Conservation (phyloP, 2,329 filamentous ascomycete genomes). For the Lasiodiplodia sp. region DNA sequence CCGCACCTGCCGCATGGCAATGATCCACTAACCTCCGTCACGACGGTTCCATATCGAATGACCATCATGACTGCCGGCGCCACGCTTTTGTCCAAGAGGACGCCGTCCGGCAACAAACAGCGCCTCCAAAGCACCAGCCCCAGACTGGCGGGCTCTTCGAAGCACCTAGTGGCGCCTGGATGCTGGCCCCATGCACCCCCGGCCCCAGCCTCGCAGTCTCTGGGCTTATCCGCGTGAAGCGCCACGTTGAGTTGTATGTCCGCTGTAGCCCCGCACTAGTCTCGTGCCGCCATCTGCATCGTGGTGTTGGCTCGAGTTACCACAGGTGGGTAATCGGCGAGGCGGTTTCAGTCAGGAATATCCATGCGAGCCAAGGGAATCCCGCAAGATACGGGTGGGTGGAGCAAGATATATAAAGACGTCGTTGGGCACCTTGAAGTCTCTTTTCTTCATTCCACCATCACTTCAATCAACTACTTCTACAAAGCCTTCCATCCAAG, state of each 20-base stretch:
- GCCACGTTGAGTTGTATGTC: conserved; percentile 7
- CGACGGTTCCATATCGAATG: conserved; percentile 15
- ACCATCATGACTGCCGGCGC: conserved; percentile 5
- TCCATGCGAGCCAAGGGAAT: conserved; percentile 2
- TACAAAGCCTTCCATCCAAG: background rate
- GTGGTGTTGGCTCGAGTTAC: conserved; percentile 11
- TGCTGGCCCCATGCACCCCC: background rate
- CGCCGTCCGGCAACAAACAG: background rate
- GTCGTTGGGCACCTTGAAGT: background rate
- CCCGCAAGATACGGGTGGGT: conserved; percentile 1
- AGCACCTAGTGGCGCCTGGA: background rate
- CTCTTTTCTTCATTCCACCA: background rate
- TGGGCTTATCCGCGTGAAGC: conserved; percentile 24
- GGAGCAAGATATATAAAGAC: conserved; percentile 30
- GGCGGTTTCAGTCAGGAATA: background rate
- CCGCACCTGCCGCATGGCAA: conserved; percentile 7
- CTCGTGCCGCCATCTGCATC: conserved; percentile 16
- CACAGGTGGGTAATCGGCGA: background rate
- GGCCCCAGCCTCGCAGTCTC: background rate
- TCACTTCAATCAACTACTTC: conserved; percentile 17
- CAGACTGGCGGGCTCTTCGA: conserved; percentile 4
- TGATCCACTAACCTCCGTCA: background rate
- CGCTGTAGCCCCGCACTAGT: conserved; percentile 20
- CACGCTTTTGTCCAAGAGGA: background rate
- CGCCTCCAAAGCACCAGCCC: background rate